These are phyloP conservation scores for Myxozyma kluyveri DNA, from an alignment of 805 yeast species.

Conservation along the genomic window DNA sequence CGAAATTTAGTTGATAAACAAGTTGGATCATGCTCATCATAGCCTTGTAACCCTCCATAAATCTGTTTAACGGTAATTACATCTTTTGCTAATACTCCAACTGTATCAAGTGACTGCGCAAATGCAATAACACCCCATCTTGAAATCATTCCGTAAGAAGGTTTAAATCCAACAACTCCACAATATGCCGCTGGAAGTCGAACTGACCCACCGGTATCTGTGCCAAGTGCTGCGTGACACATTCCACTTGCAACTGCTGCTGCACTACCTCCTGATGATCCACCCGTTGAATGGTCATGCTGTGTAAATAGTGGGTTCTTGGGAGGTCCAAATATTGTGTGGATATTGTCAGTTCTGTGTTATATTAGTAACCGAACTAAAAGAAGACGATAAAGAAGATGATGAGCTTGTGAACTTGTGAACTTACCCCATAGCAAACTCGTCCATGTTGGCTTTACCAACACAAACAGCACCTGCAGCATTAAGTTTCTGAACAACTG, in stretches of 20 bases:
- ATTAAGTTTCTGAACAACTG: slow-evolving; percentile 58
- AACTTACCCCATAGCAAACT: slow-evolving; percentile 89
- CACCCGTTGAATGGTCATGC: slow-evolving; percentile 61
- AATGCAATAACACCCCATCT: slow-evolving; percentile 90
- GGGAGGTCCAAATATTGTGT: slow-evolving; percentile 38
- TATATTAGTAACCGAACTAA: background rate
- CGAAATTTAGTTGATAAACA: slow-evolving; percentile 36
- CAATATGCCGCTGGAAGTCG: slow-evolving; percentile 88
- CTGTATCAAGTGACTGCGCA: slow-evolving; percentile 93
- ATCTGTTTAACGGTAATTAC: slow-evolving; percentile 48
- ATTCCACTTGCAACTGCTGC: slow-evolving; percentile 77
- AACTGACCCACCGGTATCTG: slow-evolving; percentile 97
- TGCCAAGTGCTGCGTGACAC: slow-evolving; percentile 72
- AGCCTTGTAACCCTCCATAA: slow-evolving; percentile 48
- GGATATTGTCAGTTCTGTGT: slow-evolving; percentile 37
- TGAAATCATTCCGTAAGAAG: slow-evolving; percentile 87
- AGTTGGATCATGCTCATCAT: slow-evolving; percentile 81
- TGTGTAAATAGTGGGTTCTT: slow-evolving; percentile 45
- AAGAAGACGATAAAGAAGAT: background rate
- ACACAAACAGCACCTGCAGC: slow-evolving; percentile 50
- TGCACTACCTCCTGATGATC: slow-evolving; percentile 95
- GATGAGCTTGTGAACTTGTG: background rate
- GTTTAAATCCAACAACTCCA: slow-evolving; percentile 84
- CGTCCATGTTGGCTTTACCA: slow-evolving; percentile 92
- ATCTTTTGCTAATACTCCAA: slow-evolving; percentile 69